Evolutionary conservation across 2,329 filamentous ascomycete genomes (phyloP).

Genomic region (Rutstroemia sp.): DNA sequence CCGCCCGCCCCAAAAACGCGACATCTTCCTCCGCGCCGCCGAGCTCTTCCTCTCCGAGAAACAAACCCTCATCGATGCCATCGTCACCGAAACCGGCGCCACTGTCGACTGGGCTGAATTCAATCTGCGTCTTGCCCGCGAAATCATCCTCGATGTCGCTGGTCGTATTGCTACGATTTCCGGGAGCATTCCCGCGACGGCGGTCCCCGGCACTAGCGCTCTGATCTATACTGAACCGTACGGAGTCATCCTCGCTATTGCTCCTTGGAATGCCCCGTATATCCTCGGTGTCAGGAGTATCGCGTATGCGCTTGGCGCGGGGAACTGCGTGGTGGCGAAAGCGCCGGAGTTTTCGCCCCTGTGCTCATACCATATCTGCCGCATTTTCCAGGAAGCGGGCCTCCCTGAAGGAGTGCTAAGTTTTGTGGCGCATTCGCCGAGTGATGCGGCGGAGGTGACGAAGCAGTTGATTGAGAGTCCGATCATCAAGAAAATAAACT

Average conservation of each 20-base stretch:
- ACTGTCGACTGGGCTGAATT: constrained; percentile 31
- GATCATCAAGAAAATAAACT: constrained; percentile 72
- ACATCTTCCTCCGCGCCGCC: constrained; percentile 63
- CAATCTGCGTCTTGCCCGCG: constrained; percentile 33
- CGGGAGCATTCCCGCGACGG: background rate
- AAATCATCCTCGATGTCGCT: constrained; percentile 37
- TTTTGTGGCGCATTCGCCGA: constrained; percentile 57
- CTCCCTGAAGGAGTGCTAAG: constrained; percentile 70
- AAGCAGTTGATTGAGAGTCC: constrained; percentile 59
- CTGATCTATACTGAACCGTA: constrained; percentile 69
- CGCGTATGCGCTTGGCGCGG: constrained; percentile 61
- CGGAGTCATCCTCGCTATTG: constrained; percentile 72
- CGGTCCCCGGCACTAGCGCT: constrained; percentile 39
- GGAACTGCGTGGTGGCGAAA: constrained; percentile 72
- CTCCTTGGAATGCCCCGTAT: constrained; percentile 64
- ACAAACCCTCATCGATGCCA: constrained; percentile 50
- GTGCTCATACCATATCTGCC: constrained; percentile 53
- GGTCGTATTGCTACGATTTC: constrained; percentile 33
- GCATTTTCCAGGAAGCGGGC: constrained; percentile 64
- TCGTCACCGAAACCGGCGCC: constrained; percentile 46
- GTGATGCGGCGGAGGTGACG: constrained; percentile 61
- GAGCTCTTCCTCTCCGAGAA: constrained; percentile 48
- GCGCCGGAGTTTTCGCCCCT: constrained; percentile 61
- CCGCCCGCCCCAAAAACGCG: constrained; percentile 52
- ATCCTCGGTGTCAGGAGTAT: constrained; percentile 49